Percentiles rank a stretch among this genome's conserved stretches.
These are phyloP conservation scores for Leucosporidium yakuticum DNA, from an alignment of 768 basidiomycete species.

Conservation along the genomic window DNA sequence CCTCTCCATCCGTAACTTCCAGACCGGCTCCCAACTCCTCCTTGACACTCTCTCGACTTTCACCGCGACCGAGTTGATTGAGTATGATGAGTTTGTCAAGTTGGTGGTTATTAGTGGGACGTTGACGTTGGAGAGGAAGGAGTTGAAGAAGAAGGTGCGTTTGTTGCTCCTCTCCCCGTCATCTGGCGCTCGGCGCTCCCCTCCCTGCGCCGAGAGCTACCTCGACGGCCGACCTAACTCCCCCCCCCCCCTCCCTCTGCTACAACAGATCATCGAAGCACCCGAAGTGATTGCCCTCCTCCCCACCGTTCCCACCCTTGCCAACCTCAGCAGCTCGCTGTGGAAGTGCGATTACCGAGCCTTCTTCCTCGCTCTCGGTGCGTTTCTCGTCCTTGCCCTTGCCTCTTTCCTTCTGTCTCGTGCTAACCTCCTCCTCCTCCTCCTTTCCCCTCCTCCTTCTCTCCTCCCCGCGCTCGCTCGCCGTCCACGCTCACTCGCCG, in stretches of 20 bases:
- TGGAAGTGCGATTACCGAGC: slow-evolving; percentile 93
- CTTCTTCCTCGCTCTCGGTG: slow-evolving; percentile 84
- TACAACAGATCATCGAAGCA: slow-evolving; percentile 63
- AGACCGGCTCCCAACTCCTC: slow-evolving; percentile 72
- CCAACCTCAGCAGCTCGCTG: slow-evolving; percentile 74
- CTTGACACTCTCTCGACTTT: slow-evolving; percentile 90
- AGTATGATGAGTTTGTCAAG: slow-evolving; percentile 83
- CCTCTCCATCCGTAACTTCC: slow-evolving; percentile 84
- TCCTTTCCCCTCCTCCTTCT: background rate
- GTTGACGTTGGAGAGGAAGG: slow-evolving; percentile 69
- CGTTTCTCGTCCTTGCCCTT: slow-evolving; percentile 27
- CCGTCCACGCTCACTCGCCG: too few species aligned
- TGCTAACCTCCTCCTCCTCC: background rate
- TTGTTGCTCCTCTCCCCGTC: background rate
- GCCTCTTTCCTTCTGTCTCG: background rate
- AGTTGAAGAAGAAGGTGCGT: slow-evolving; percentile 81
- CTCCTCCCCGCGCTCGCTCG: background rate
- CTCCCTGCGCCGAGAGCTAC: too few species aligned
- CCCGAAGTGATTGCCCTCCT: slow-evolving; percentile 83
- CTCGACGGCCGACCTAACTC: background rate
- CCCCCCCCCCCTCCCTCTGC: background rate
- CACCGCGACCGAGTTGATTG: slow-evolving; percentile 80
- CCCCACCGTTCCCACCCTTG: slow-evolving; percentile 72
- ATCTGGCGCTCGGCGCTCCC: background rate
- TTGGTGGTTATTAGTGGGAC: slow-evolving; percentile 74